Conservation (phyloP, 116 monocot genomes). For the Trichopus zeylanicus region DNA sequence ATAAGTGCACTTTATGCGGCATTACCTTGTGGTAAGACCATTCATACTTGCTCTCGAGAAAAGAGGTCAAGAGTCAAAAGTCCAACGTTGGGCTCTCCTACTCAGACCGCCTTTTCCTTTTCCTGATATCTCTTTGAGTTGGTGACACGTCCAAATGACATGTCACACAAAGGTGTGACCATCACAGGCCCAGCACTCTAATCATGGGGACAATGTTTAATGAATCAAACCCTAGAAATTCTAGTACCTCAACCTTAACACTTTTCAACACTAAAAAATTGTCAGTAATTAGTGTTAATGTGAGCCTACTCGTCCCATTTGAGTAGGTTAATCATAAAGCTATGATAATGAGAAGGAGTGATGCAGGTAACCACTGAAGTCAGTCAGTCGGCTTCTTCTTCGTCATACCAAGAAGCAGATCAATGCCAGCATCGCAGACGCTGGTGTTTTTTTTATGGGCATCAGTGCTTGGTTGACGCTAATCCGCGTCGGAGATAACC, state of each 20-base stretch:
- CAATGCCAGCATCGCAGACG: background rate
- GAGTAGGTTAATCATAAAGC: background rate
- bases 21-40: no score
- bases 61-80: no score
- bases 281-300: background rate
- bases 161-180: background rate
- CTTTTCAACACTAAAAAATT: background rate
- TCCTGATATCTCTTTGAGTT: no score
- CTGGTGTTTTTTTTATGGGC: background rate
- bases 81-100: no score
- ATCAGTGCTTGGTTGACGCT: background rate
- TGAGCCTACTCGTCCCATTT: background rate
- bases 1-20: no score
- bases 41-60: no score
- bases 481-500: background rate
- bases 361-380: conserved; percentile 1
- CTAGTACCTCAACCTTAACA: background rate
- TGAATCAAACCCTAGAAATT: background rate
- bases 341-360: no score
- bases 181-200: background rate
- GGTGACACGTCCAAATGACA: no score
- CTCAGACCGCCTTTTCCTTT: no score
- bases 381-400: background rate
- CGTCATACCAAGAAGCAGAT: background rate
- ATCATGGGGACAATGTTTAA: background rate